Conservation (phyloP, 306 rosid species). For the Quercus variabilis region DNA sequence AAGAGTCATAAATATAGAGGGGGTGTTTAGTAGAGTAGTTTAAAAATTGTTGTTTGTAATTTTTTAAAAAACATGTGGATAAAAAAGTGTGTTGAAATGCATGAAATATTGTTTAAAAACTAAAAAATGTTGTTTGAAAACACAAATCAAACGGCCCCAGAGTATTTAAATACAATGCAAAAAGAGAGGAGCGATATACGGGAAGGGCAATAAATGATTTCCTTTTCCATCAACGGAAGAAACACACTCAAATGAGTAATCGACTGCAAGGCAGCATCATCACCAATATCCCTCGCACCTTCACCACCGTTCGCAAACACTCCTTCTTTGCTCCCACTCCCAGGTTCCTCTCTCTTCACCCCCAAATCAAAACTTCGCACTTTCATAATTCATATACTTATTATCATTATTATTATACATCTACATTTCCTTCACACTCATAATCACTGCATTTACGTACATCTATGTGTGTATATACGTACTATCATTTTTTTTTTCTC, state of each 20-base stretch:
- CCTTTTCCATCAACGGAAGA: neutral
- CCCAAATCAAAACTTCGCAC: slow-evolving; percentile 20
- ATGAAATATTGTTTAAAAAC: too few species aligned
- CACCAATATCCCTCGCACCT: neutral
- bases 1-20: too few species aligned
- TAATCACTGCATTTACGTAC: neutral
- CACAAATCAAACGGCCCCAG: too few species aligned
- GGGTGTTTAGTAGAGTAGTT: too few species aligned
- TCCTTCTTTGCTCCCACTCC: neutral
- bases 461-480: neutral
- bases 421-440: neutral
- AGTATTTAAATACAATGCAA: too few species aligned
- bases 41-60: too few species aligned
- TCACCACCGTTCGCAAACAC: slow-evolving; percentile 10
- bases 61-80: too few species aligned
- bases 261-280: slow-evolving; percentile 27
- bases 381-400: neutral
- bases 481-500: neutral
- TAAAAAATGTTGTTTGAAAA: too few species aligned
- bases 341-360: slow-evolving; percentile 9
- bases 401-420: too few species aligned
- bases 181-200: neutral
- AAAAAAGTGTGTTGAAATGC: too few species aligned
- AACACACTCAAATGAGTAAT: slow-evolving; percentile 26
- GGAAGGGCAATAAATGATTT: neutral